Percentiles rank a stretch among this genome's conserved stretches.
Conservation (phyloP, 345 rosid species). For the Stellera chamaejasme region DNA sequence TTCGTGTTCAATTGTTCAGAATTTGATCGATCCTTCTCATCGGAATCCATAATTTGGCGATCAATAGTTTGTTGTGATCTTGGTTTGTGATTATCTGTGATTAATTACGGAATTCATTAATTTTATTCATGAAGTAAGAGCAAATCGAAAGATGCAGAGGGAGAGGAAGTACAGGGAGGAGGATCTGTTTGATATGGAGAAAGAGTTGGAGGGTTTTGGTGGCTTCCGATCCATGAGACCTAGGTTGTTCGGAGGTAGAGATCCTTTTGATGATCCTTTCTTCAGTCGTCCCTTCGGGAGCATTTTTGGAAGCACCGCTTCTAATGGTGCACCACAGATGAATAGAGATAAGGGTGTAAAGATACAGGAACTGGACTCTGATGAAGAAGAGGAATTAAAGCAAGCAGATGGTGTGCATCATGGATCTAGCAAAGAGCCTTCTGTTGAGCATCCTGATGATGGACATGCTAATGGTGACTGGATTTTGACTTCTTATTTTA, state of each 20-base stretch:
- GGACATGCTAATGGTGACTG: slow-evolving; percentile 35
- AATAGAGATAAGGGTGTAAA: slow-evolving; percentile 27
- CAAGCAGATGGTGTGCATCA: slow-evolving; percentile 10
- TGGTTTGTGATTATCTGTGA: no score
- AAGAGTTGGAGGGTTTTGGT: slow-evolving; percentile 34
- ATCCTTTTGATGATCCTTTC: slow-evolving; percentile 76
- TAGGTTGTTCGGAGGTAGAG: slow-evolving; percentile 50
- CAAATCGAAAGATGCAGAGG: slow-evolving; percentile 34
- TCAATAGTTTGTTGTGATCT: no score
- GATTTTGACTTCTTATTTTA: neutral
- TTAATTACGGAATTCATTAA: no score
- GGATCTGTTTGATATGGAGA: slow-evolving; percentile 16
- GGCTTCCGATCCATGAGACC: slow-evolving; percentile 31
- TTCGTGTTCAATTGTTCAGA: no score
- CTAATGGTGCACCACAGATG: slow-evolving; percentile 12
- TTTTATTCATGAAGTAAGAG: neutral
- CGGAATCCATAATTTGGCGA: no score
- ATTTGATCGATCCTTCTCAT: no score
- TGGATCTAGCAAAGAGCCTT: slow-evolving; percentile 32
- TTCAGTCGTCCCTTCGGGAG: slow-evolving; percentile 50
- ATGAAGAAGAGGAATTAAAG: slow-evolving; percentile 25
- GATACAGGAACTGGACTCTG: slow-evolving; percentile 60
- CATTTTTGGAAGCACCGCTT: slow-evolving; percentile 17
- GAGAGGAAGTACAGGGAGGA: slow-evolving; percentile 22
- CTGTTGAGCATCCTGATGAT: slow-evolving; percentile 70